A percentile compares a stretch with the other conserved stretches of the same genome.
Evolutionary conservation across 768 basidiomycete species (phyloP).

Genomic region (Kockovaella imperatae): DNA sequence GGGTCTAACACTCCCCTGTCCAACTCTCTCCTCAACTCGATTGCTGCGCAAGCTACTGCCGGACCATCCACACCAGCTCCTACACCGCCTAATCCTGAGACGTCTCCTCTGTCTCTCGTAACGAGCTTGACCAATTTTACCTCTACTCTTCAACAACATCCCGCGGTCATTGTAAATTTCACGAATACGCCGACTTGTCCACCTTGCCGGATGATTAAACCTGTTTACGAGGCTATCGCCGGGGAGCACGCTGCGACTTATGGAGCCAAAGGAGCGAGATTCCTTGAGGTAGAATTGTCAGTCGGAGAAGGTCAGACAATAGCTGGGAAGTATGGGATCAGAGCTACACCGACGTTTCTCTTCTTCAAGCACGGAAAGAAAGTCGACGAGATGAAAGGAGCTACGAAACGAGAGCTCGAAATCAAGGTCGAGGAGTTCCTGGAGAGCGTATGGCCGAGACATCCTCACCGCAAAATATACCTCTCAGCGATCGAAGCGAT

Average conservation of each 20-base stretch:
- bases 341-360: conserved; percentile 78
- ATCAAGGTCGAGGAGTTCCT: conserved; percentile 26
- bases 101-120: conserved; percentile 22
- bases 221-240: conserved; percentile 71
- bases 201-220: conserved; percentile 76
- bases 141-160: conserved; percentile 57
- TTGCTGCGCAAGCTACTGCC: conserved; percentile 39
- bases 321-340: conserved; percentile 58
- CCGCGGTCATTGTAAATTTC: conserved; percentile 72
- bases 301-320: conserved; percentile 59
- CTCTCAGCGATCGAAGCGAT: conserved; percentile 22
- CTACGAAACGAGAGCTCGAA: conserved; percentile 24
- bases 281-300: conserved; percentile 75
- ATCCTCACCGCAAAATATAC: conserved; percentile 30
- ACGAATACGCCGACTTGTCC: conserved; percentile 63
- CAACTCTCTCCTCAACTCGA: conserved; percentile 47
- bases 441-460: conserved; percentile 26
- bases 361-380: conserved; percentile 64
- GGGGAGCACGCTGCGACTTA: conserved; percentile 49
- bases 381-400: conserved; percentile 32
- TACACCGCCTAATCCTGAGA: conserved; percentile 20
- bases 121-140: conserved; percentile 60
- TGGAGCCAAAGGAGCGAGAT: conserved; percentile 45
- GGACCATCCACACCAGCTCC: conserved; percentile 32
- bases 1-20: conserved; percentile 49